These are phyloP conservation scores for Fusarium xylarioides DNA, from an alignment of 2,329 filamentous ascomycete species.

Conservation along the genomic window DNA sequence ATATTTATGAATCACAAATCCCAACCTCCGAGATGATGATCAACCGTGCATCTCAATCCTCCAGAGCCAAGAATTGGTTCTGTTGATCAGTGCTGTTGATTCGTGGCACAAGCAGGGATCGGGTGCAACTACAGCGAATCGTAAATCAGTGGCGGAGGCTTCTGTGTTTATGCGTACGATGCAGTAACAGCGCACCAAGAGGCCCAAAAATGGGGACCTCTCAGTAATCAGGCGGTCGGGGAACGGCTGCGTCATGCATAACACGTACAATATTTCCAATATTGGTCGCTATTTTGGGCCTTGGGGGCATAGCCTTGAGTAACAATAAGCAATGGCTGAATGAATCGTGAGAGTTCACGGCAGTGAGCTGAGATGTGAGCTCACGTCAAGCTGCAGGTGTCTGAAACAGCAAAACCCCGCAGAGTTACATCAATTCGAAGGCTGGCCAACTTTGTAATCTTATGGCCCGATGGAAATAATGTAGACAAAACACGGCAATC, in stretches of 20 bases:
- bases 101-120: constrained; percentile 15
- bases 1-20: constrained; percentile 7
- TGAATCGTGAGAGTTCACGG: background rate
- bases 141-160: constrained; percentile 17
- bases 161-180: constrained; percentile 23
- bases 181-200: constrained; percentile 16
- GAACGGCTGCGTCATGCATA: background rate
- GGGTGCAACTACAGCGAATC: constrained; percentile 6
- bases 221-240: background rate
- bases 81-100: constrained; percentile 15
- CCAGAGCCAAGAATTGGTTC: background rate
- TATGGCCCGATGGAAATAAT: background rate
- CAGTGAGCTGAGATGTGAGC: background rate
- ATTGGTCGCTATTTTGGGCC: background rate
- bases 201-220: background rate
- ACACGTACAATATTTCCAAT: background rate
- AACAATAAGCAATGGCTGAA: background rate
- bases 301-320: background rate
- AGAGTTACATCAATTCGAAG: background rate
- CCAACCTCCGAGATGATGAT: constrained; percentile 25
- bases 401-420: constrained; percentile 1
- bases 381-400: background rate
- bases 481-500: background rate
- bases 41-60: constrained; percentile 12
- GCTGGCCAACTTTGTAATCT: background rate